A percentile compares a stretch with the other conserved stretches of the same genome.
Conservation (phyloP, 2,329 filamentous ascomycete species). For the Fusarium sp. region DNA sequence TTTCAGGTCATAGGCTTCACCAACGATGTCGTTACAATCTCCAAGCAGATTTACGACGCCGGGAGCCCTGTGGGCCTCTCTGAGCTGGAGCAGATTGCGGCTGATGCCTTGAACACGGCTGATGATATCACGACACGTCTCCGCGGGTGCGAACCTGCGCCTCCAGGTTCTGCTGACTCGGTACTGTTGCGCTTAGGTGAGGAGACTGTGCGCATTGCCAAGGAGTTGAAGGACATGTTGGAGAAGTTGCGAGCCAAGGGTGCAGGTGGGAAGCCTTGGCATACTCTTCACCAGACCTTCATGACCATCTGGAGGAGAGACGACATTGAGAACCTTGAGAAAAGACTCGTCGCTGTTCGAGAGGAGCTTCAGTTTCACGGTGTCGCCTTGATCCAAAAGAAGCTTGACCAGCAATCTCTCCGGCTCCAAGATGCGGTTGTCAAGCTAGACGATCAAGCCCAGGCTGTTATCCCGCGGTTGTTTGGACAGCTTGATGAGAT, state of each 20-base stretch:
- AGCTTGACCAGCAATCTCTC: neutral
- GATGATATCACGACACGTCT: neutral
- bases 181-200: neutral
- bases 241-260: neutral
- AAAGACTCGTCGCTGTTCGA: neutral
- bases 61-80: neutral
- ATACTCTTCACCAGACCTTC: neutral
- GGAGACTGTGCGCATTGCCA: neutral
- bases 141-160: neutral
- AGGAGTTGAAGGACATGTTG: neutral
- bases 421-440: neutral
- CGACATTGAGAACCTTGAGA: neutral
- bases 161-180: neutral
- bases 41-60: neutral
- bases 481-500: neutral
- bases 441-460: neutral
- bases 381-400: neutral
- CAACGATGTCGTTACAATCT: neutral
- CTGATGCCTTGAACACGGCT: neutral
- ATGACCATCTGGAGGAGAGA: neutral
- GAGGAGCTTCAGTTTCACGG: neutral
- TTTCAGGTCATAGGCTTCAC: neutral
- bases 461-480: neutral
- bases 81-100: neutral
- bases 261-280: neutral